Percentiles rank a stretch among this genome's conserved stretches.
Evolutionary conservation across 345 rosid genomes (phyloP).

Genomic region (Anacardium occidentale): DNA sequence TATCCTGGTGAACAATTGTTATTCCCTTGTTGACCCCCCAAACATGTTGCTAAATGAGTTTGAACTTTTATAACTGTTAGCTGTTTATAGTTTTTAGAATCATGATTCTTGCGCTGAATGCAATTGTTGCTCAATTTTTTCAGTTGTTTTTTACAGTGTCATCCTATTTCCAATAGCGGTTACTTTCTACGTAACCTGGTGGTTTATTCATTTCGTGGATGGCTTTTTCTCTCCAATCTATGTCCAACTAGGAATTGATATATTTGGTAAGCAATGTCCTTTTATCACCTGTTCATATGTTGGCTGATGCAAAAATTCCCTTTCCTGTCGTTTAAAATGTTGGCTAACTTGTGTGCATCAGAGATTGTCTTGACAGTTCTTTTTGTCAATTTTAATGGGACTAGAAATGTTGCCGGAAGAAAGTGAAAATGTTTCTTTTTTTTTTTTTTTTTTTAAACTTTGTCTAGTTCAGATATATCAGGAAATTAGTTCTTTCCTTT

Average conservation of each 20-base stretch:
- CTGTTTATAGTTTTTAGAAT: neutral
- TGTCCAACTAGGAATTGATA: conserved; percentile 85
- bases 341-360: neutral
- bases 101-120: conserved; percentile 6
- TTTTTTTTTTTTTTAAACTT: neutral
- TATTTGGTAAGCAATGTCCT: conserved; percentile 63
- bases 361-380: neutral
- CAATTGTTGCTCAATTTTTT: conserved; percentile 25
- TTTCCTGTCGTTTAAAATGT: neutral
- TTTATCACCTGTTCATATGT: neutral
- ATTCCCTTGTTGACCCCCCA: neutral
- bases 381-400: neutral
- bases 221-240: conserved; percentile 97
- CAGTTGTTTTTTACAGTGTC: conserved; percentile 58
- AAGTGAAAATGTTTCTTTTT: neutral
- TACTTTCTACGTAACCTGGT: conserved; percentile 97
- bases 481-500: too few species aligned
- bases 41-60: neutral
- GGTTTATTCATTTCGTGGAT: conserved; percentile 99
- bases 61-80: neutral
- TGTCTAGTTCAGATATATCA: neutral
- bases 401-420: neutral
- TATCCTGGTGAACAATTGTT: neutral
- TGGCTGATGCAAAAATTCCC: neutral
- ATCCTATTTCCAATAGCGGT: conserved; percentile 91